Evolutionary conservation across 129 eudicot species (phyloP).

Genomic region (Gnaphalium uliginosum): DNA sequence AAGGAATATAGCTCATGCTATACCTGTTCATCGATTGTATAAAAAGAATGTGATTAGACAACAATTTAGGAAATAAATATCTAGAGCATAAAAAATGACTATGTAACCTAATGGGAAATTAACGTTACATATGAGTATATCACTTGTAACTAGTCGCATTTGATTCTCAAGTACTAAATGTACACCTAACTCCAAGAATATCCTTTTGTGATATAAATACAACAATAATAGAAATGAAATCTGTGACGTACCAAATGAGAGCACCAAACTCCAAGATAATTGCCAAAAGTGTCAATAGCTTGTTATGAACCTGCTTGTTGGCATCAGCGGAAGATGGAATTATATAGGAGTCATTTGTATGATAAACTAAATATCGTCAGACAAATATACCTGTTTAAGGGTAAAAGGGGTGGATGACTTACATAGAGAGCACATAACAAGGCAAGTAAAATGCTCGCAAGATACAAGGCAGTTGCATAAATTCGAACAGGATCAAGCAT

Average conservation of each 20-base stretch:
- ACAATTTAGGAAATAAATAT: neutral
- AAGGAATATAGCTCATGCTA: slow-evolving; percentile 96
- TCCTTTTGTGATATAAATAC: neutral
- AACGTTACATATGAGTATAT: neutral
- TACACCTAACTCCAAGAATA: neutral
- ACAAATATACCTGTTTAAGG: neutral
- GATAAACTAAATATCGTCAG: neutral
- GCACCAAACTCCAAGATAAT: slow-evolving; percentile 90
- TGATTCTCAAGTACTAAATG: no score
- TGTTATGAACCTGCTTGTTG: slow-evolving; percentile 69
- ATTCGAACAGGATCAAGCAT: slow-evolving; percentile 98
- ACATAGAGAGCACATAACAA: slow-evolving; percentile 93
- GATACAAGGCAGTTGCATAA: slow-evolving; percentile 91
- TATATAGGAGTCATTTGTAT: neutral
- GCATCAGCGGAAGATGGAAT: slow-evolving; percentile 19
- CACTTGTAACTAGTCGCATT: neutral
- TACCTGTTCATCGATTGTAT: slow-evolving; percentile 64
- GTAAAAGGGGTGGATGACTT: slow-evolving; percentile 31
- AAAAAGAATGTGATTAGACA: slow-evolving; percentile 5
- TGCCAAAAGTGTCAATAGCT: slow-evolving; percentile 87
- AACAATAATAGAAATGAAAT: neutral
- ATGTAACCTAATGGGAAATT: neutral
- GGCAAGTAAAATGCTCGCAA: slow-evolving; percentile 86
- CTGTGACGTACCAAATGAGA: slow-evolving; percentile 70
- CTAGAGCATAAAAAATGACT: neutral